Evolutionary conservation across 208 protist genomes (phyloP).

Genomic region (Giardia duodenalis): DNA sequence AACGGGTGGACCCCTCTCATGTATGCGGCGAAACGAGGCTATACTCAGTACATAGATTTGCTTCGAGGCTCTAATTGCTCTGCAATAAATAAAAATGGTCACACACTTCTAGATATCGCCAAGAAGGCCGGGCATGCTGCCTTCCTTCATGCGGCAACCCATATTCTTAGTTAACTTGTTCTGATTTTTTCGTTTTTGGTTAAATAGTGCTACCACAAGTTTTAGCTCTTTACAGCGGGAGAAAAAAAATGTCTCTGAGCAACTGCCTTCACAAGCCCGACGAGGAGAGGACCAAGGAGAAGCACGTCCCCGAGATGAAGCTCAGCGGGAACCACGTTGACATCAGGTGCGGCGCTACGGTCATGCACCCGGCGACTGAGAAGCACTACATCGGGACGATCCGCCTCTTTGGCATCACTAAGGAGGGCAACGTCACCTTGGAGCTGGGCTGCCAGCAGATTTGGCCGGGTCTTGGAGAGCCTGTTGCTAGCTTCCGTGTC

Average conservation of each 20-base stretch:
- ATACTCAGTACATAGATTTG: no score
- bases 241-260: not conserved
- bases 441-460: not conserved
- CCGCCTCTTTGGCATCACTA: not conserved
- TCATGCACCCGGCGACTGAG: not conserved
- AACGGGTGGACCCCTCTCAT: no score
- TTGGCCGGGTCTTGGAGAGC: not conserved
- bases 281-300: not conserved
- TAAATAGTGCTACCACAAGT: no score
- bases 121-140: no score
- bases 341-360: not conserved
- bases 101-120: no score
- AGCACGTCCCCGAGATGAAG: not conserved
- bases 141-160: no score
- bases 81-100: no score
- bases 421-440: not conserved
- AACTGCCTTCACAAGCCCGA: not conserved
- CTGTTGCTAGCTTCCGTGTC: not conserved
- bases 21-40: no score
- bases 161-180: no score
- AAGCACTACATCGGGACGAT: slow-evolving; percentile 25
- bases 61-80: no score
- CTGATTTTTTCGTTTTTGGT: no score
- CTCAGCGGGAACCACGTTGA: not conserved
- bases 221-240: no score